Conservation (phyloP, 129 eudicot genomes). For the Escallonia rubra region DNA sequence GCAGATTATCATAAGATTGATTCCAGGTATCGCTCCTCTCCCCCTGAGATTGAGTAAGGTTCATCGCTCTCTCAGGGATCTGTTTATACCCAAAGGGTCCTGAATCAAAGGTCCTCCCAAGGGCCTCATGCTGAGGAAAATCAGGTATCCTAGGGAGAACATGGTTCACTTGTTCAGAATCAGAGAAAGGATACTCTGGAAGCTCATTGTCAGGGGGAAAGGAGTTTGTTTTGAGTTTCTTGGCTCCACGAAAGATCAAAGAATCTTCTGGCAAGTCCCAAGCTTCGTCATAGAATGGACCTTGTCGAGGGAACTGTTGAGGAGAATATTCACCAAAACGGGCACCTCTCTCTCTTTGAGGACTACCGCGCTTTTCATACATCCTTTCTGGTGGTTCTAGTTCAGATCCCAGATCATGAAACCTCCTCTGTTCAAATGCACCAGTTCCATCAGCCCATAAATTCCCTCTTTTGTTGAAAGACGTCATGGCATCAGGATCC, state of each 20-base stretch:
- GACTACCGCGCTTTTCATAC: conserved; percentile 40
- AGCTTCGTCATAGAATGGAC: conserved; percentile 54
- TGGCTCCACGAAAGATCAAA: conserved; percentile 50
- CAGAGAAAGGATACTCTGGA: conserved; percentile 78
- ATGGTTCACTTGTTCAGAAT: conserved; percentile 49
- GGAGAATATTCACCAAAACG: conserved; percentile 54
- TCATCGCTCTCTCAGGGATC: conserved; percentile 43
- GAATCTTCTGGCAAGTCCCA: conserved; percentile 87
- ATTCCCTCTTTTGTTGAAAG: conserved; percentile 35
- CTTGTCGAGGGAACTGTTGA: conserved; percentile 32
- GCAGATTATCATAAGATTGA: conserved; percentile 40
- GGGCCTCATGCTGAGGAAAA: conserved; percentile 27
- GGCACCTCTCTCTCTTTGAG: conserved; percentile 43
- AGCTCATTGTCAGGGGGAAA: conserved; percentile 60
- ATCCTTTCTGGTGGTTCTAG: conserved; percentile 28
- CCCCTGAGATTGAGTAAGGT: conserved; percentile 37
- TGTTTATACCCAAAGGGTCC: conserved; percentile 42
- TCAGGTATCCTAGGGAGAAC: conserved; percentile 31
- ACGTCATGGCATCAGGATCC: conserved; percentile 23
- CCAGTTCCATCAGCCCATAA: conserved; percentile 27
- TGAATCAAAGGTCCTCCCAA: conserved; percentile 33
- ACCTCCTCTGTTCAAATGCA: conserved; percentile 45
- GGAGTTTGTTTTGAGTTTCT: conserved; percentile 51
- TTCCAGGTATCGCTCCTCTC: conserved; percentile 44
- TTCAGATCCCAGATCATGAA: conserved; percentile 42